Evolutionary conservation across 2,329 filamentous ascomycete species (phyloP).

Genomic region (Aspergillus pseudonomiae): DNA sequence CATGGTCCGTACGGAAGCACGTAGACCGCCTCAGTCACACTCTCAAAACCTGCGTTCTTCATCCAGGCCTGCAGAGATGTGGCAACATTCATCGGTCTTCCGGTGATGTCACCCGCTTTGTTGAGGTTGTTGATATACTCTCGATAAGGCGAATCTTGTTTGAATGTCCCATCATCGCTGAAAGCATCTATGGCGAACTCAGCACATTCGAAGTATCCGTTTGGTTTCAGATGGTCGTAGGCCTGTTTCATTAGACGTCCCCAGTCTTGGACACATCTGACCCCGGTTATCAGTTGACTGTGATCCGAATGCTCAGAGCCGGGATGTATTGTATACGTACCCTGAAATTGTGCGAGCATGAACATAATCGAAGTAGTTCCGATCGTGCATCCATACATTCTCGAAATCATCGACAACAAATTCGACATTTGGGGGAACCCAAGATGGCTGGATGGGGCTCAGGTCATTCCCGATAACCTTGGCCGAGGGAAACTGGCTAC

Average conservation of each 20-base stretch:
- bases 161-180: conserved; percentile 30
- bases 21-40: background rate
- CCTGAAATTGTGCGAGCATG: background rate
- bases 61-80: background rate
- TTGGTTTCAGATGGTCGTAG: conserved; percentile 30
- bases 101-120: background rate
- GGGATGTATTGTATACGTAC: background rate
- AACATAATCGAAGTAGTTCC: background rate
- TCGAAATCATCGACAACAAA: conserved; percentile 36
- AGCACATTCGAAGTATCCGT: conserved; percentile 33
- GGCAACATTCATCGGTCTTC: background rate
- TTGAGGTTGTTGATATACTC: background rate
- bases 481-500: conserved; percentile 26
- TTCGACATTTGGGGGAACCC: conserved; percentile 32
- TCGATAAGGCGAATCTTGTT: background rate
- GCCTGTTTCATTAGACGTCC: conserved; percentile 11
- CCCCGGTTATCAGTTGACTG: background rate
- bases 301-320: background rate
- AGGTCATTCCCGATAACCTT: conserved; percentile 52
- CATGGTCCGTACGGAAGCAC: conserved; percentile 20
- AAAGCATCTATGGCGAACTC: conserved; percentile 23
- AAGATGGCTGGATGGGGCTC: conserved; percentile 53
- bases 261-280: background rate
- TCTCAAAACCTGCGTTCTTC: background rate
- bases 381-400: conserved; percentile 20